These are phyloP conservation scores for Bocquillonia castaneifolia DNA, from an alignment of 441 rosid genomes.

Conservation along the genomic window DNA sequence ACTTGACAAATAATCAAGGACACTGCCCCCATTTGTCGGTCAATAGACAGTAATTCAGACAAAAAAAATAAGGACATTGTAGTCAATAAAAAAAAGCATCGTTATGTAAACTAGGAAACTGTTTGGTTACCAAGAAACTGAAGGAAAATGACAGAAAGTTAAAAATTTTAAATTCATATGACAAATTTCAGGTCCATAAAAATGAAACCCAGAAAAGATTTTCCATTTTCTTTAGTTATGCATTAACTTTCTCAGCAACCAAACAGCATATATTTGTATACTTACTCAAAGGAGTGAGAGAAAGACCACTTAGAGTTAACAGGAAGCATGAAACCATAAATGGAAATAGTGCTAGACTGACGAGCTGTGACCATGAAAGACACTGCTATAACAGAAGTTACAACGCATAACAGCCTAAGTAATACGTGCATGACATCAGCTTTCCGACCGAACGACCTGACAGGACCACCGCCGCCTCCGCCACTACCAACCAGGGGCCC, in stretches of 20 bases:
- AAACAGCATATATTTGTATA: slow-evolving; percentile 10
- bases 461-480: not conserved
- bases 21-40: not conserved
- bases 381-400: slow-evolving; percentile 46
- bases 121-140: slow-evolving; percentile 23
- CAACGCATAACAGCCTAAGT: slow-evolving; percentile 51
- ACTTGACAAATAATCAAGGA: slow-evolving; percentile 19
- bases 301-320: slow-evolving; percentile 67
- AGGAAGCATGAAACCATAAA: slow-evolving; percentile 62
- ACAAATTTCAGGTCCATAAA: not conserved
- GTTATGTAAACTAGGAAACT: not conserved
- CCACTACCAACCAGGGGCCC: slow-evolving; percentile 23
- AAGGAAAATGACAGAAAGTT: not conserved
- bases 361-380: slow-evolving; percentile 64
- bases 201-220: not conserved
- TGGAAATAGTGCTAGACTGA: slow-evolving; percentile 43
- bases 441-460: slow-evolving; percentile 27
- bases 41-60: slow-evolving; percentile 3
- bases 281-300: slow-evolving; percentile 74
- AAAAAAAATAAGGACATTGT: not conserved
- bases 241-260: slow-evolving; percentile 15
- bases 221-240: slow-evolving; percentile 8
- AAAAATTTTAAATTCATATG: not conserved
- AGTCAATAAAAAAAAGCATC: not conserved
- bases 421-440: slow-evolving; percentile 37